phyloP scores from a whole-genome alignment of 2,329 filamentous ascomycete genomes.

The Septoria linicola region DNA sequence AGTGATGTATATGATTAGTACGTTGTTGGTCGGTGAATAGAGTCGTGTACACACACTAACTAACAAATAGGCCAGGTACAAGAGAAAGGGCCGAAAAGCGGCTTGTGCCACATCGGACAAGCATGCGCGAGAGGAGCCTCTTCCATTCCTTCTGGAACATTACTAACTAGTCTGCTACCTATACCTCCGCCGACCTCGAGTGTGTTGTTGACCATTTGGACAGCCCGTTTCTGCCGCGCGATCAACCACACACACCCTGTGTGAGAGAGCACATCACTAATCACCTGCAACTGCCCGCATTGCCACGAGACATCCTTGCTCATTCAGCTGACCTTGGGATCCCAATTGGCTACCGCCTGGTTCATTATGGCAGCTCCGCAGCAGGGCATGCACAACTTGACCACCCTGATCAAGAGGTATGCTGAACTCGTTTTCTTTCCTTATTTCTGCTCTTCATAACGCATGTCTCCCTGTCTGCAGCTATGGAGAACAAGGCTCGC shows the following conservation, averaged over 20 bases:
- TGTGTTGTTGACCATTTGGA: too few relatives aligned
- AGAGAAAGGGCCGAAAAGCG: too few relatives aligned
- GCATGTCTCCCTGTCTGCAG: background rate
- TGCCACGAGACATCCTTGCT: slow-evolving; percentile 4
- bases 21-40: too few relatives aligned
- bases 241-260: too few relatives aligned
- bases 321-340: too few relatives aligned
- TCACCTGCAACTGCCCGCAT: slow-evolving; percentile 1
- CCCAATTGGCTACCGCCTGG: too few relatives aligned
- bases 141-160: slow-evolving; percentile 5
- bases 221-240: too few relatives aligned
- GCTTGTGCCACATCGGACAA: slow-evolving; percentile 6
- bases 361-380: slow-evolving; percentile 16
- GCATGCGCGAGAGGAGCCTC: too few relatives aligned
- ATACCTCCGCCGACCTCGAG: background rate
- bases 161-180: background rate
- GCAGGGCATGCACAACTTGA: slow-evolving; percentile 89
- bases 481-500: slow-evolving; percentile 21
- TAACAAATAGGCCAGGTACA: too few relatives aligned
- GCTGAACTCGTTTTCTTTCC: slow-evolving; percentile 8
- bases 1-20: too few relatives aligned
- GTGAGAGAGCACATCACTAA: too few relatives aligned
- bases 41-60: too few relatives aligned
- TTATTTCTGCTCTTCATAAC: slow-evolving; percentile 1
- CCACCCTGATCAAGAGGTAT: slow-evolving; percentile 95